Evolutionary conservation across 352 stramenopile genomes (phyloP).

Genomic region (Pythium phragmitis): DNA sequence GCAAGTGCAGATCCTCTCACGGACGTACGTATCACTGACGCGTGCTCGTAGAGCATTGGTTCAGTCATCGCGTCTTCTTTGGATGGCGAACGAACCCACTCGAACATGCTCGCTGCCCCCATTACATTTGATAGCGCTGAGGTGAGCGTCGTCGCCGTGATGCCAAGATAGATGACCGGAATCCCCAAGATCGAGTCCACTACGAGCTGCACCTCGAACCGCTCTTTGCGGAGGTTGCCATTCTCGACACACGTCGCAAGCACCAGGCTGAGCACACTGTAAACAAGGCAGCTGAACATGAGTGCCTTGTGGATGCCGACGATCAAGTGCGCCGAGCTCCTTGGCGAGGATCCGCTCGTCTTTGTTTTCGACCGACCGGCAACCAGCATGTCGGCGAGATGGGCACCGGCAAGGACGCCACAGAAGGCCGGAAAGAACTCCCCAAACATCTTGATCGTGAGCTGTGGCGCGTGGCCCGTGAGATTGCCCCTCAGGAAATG

Average conservation of each 20-base stretch:
- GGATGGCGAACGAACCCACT: background rate
- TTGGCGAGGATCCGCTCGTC: background rate
- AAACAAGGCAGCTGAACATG: conserved; percentile 34
- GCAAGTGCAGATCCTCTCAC: conserved; percentile 15
- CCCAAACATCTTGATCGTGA: conserved; percentile 36
- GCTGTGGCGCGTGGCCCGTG: conserved; percentile 9
- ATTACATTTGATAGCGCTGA: conserved; percentile 52
- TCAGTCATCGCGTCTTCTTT: background rate
- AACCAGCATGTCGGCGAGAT: conserved; percentile 34
- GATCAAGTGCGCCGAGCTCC: conserved; percentile 31
- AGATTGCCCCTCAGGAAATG: conserved; percentile 34
- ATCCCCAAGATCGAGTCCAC: conserved; percentile 49
- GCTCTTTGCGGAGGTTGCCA: conserved; percentile 30
- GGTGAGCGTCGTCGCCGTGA: conserved; percentile 42
- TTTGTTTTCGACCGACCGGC: background rate
- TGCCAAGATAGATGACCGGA: conserved; percentile 41
- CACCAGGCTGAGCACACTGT: conserved; percentile 33
- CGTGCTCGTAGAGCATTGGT: background rate
- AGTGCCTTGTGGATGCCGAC: conserved; percentile 47
- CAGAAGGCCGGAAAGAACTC: conserved; percentile 49
- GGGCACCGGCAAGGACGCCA: conserved; percentile 36
- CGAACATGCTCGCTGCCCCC: conserved; percentile 23
- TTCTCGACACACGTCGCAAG: conserved; percentile 35
- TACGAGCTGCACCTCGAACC: conserved; percentile 39
- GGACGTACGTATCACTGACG: background rate